These are phyloP conservation scores for Bryum argenteum DNA, from an alignment of 225 moss, liverwort and hornwort species.

Conservation along the genomic window DNA sequence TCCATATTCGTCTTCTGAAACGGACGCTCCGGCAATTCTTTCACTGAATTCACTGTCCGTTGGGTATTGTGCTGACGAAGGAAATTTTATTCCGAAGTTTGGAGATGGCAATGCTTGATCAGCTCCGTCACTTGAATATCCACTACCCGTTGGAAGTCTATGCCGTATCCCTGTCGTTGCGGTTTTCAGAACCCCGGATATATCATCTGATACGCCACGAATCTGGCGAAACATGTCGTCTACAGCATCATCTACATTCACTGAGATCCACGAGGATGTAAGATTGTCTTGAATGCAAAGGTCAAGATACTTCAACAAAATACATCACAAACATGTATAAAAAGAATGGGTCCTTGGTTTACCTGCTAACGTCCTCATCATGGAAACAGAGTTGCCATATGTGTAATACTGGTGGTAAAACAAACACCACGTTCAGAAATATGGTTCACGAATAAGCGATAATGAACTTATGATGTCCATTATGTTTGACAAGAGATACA, in stretches of 20 bases:
- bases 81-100: conserved; percentile 33
- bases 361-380: conserved; percentile 69
- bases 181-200: conserved; percentile 57
- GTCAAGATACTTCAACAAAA: conserved; percentile 1
- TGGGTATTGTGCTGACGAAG: conserved; percentile 14
- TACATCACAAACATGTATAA: conserved; percentile 10
- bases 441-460: conserved; percentile 6
- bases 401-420: conserved; percentile 50
- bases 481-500: conserved; percentile 22
- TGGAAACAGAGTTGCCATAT: conserved; percentile 48
- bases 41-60: conserved; percentile 48
- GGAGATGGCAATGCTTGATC: conserved; percentile 24
- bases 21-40: conserved; percentile 39
- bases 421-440: conserved; percentile 33
- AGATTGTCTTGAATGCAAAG: conserved; percentile 1
- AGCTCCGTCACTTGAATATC: conserved; percentile 47
- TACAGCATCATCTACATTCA: conserved; percentile 68
- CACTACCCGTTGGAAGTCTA: conserved; percentile 34
- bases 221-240: conserved; percentile 76
- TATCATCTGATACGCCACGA: conserved; percentile 71
- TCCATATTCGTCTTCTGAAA: conserved; percentile 54
- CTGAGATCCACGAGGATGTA: conserved; percentile 35
- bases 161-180: conserved; percentile 60
- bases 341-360: conserved; percentile 6
- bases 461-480: background rate